These are phyloP conservation scores for Plasmodium coatneyi DNA, from an alignment of 169 alveolate genomes.

Conservation along the genomic window DNA sequence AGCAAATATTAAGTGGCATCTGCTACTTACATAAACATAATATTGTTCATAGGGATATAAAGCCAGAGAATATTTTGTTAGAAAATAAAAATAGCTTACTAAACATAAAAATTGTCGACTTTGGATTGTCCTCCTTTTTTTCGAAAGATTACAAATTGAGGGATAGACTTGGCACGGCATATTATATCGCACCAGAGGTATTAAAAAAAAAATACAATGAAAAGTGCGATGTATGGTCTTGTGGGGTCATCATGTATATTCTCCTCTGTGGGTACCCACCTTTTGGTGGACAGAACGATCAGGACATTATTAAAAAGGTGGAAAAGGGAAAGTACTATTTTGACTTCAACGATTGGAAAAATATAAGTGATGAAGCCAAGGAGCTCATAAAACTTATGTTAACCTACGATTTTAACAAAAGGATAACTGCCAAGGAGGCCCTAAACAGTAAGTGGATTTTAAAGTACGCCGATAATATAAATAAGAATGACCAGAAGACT, in stretches of 20 bases:
- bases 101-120: constrained; percentile 89
- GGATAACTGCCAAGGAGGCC: constrained; percentile 93
- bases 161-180: constrained; percentile 91
- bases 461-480: constrained; percentile 80
- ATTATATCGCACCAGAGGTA: constrained; percentile 92
- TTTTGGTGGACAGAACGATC: constrained; percentile 93
- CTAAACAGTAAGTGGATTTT: constrained; percentile 92
- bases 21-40: constrained; percentile 93
- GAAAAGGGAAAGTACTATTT: constrained; percentile 89
- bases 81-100: constrained; percentile 48
- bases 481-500: constrained; percentile 81
- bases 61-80: constrained; percentile 87
- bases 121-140: constrained; percentile 89
- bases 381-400: constrained; percentile 91
- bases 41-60: constrained; percentile 91
- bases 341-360: constrained; percentile 83
- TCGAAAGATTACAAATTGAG: constrained; percentile 81
- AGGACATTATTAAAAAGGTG: constrained; percentile 91
- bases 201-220: constrained; percentile 88
- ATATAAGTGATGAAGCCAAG: constrained; percentile 93
- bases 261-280: constrained; percentile 92
- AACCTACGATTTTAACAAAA: constrained; percentile 88
- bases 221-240: constrained; percentile 93
- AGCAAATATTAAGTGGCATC: constrained; percentile 92
- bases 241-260: constrained; percentile 91